Evolutionary conservation across 2,329 filamentous ascomycete genomes (phyloP).

Genomic region (Didymellaceae sp.): DNA sequence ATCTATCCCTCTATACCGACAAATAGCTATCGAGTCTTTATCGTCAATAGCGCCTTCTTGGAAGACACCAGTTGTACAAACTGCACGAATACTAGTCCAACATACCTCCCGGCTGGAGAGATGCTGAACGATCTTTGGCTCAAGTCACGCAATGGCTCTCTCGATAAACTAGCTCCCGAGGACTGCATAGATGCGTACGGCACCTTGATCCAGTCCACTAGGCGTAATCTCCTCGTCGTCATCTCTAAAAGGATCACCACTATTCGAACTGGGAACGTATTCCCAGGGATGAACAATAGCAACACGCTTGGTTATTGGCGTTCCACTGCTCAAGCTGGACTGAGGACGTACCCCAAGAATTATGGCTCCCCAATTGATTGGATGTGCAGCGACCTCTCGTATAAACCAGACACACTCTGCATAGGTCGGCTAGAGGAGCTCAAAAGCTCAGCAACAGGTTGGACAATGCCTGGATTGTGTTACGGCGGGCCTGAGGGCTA

Average conservation of each 20-base stretch:
- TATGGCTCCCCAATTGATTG: neutral
- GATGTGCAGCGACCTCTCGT: neutral
- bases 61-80: neutral
- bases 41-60: conserved; percentile 1
- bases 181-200: conserved; percentile 1
- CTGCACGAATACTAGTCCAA: neutral
- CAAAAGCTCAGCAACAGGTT: neutral
- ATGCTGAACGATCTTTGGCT: neutral
- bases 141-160: neutral
- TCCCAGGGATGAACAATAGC: neutral
- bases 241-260: neutral
- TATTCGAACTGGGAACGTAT: neutral
- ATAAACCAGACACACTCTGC: neutral
- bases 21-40: conserved; percentile 2
- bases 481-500: neutral
- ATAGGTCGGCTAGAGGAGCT: neutral
- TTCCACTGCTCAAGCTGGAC: neutral
- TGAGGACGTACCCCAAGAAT: neutral
- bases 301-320: neutral
- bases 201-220: neutral
- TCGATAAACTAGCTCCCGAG: neutral
- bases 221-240: conserved; percentile 7
- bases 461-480: neutral
- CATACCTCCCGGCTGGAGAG: neutral
- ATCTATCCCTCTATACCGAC: conserved; percentile 24